These are phyloP conservation scores for Phytophthora melonis DNA, from an alignment of 352 stramenopile genomes.

Conservation along the genomic window DNA sequence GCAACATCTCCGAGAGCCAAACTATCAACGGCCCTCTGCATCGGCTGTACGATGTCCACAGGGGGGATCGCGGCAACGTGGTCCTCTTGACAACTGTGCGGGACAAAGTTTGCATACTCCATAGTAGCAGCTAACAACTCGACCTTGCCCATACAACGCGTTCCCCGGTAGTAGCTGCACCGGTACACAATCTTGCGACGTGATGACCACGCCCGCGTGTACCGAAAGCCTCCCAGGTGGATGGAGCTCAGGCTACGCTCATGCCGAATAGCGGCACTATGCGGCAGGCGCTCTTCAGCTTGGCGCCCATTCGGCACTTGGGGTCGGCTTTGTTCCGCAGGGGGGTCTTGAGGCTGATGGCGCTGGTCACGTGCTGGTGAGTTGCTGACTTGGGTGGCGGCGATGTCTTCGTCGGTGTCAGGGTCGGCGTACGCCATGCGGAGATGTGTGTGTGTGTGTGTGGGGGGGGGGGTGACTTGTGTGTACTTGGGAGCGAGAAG, in stretches of 20 bases:
- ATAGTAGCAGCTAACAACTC: not conserved
- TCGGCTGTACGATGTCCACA: not conserved
- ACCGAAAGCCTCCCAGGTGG: not conserved
- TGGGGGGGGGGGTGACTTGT: no score
- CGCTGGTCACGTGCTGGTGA: not conserved
- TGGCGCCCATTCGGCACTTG: not conserved
- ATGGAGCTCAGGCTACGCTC: not conserved
- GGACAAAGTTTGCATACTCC: not conserved
- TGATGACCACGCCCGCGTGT: not conserved
- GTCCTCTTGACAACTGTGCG: not conserved
- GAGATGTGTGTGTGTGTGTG: no score
- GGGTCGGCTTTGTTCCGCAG: not conserved
- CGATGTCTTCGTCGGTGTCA: not conserved
- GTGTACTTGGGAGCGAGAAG: no score
- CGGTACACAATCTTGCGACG: not conserved
- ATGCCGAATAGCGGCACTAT: slow-evolving; percentile 9
- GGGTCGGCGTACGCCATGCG: not conserved
- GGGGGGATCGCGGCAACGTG: not conserved
- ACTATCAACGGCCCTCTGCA: not conserved
- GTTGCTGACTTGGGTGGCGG: not conserved
- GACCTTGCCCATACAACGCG: not conserved
- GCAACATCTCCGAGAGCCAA: not conserved
- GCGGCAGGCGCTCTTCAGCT: not conserved
- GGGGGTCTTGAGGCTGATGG: not conserved
- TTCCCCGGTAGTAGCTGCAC: not conserved